Evolutionary conservation across 306 rosid species (phyloP).

Genomic region (Ammopiptanthus mongolicus): DNA sequence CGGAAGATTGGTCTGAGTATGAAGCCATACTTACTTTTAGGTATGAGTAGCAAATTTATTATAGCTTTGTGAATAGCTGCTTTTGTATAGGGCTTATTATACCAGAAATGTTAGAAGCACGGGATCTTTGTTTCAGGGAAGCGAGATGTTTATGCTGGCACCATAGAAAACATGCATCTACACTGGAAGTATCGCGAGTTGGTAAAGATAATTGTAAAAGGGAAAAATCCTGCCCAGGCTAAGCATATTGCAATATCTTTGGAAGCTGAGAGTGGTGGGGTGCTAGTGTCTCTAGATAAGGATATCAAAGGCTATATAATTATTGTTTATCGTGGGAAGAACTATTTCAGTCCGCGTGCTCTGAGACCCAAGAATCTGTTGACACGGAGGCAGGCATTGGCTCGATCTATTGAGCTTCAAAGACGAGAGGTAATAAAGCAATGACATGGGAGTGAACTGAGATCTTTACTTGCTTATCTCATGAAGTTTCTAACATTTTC

Average conservation of each 20-base stretch:
- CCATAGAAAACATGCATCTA: constrained; percentile 92
- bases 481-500: constrained; percentile 13
- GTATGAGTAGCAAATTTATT: constrained; percentile 35
- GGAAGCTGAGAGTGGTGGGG: constrained; percentile 97
- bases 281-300: constrained; percentile 78
- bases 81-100: constrained; percentile 12
- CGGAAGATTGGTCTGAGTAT: constrained; percentile 89
- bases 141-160: constrained; percentile 81
- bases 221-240: constrained; percentile 65
- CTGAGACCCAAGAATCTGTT: constrained; percentile 70
- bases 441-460: not conserved
- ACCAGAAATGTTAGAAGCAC: constrained; percentile 7
- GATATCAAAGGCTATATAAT: constrained; percentile 63
- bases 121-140: constrained; percentile 53
- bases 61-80: constrained; percentile 15
- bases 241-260: constrained; percentile 75
- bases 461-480: constrained; percentile 5
- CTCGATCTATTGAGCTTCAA: constrained; percentile 78
- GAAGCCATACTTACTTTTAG: constrained; percentile 81
- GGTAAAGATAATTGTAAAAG: constrained; percentile 77
- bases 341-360: constrained; percentile 55
- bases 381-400: constrained; percentile 75
- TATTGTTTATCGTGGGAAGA: constrained; percentile 87
- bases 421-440: constrained; percentile 68
- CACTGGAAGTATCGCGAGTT: constrained; percentile 91